Evolutionary conservation across 1,139 yeast species (phyloP).

Genomic region (Pichia norvegensis): DNA sequence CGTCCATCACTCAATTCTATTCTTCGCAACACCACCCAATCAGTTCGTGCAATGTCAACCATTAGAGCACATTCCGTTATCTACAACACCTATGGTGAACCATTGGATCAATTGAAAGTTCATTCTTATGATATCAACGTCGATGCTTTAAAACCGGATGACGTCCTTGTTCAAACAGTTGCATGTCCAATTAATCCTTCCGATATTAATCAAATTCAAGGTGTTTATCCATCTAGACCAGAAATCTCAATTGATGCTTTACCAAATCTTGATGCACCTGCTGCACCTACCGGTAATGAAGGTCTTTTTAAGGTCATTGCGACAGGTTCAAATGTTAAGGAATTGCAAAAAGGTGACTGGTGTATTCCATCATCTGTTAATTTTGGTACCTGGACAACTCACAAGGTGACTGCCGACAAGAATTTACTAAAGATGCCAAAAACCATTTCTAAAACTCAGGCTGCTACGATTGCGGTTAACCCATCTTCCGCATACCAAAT

Average conservation of each 20-base stretch:
- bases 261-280: slow-evolving; percentile 47
- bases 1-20: background rate
- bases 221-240: slow-evolving; percentile 88
- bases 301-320: slow-evolving; percentile 81
- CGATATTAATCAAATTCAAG: slow-evolving; percentile 83
- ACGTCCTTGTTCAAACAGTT: slow-evolving; percentile 52
- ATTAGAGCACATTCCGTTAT: slow-evolving; percentile 45
- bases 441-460: slow-evolving; percentile 48
- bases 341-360: slow-evolving; percentile 73
- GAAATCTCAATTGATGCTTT: slow-evolving; percentile 41
- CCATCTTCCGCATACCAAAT: slow-evolving; percentile 90
- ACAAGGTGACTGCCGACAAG: slow-evolving; percentile 47
- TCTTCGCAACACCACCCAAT: background rate
- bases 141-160: slow-evolving; percentile 28
- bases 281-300: slow-evolving; percentile 87
- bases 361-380: slow-evolving; percentile 77
- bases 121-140: slow-evolving; percentile 46
- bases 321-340: slow-evolving; percentile 48
- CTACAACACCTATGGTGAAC: slow-evolving; percentile 54
- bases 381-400: slow-evolving; percentile 94
- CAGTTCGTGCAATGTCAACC: slow-evolving; percentile 14
- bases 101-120: slow-evolving; percentile 45
- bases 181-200: slow-evolving; percentile 94
- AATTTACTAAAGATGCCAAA: slow-evolving; percentile 48
- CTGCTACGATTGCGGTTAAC: slow-evolving; percentile 85